These are phyloP conservation scores for Leptographium lundbergii DNA, from an alignment of 2,329 filamentous ascomycete species.

Conservation along the genomic window DNA sequence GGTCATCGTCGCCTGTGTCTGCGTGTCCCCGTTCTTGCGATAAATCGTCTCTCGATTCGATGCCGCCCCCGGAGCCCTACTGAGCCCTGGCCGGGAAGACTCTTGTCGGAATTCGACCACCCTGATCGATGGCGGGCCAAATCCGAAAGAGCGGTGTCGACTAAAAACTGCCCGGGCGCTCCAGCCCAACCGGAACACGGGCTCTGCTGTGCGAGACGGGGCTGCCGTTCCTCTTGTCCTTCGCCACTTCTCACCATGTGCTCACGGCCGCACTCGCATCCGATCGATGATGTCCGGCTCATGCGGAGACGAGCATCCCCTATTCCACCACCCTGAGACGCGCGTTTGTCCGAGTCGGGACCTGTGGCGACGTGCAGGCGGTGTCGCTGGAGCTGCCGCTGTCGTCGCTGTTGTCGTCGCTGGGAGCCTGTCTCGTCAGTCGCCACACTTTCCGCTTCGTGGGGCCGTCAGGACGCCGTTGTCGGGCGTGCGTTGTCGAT, in stretches of 20 bases:
- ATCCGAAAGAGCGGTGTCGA: neutral
- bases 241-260: neutral
- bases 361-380: neutral
- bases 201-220: neutral
- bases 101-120: neutral
- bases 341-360: neutral
- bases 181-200: neutral
- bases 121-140: too few relatives aligned
- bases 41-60: neutral
- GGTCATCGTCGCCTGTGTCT: conserved; percentile 27
- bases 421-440: neutral
- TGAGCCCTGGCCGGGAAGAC: neutral
- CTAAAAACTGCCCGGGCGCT: neutral
- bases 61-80: neutral
- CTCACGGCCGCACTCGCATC: neutral
- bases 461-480: neutral
- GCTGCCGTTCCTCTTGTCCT: neutral
- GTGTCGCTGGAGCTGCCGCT: neutral
- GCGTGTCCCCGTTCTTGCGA: neutral
- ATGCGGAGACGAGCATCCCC: neutral
- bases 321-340: neutral
- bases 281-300: neutral
- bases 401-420: neutral
- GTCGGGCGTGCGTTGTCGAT: neutral
- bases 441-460: neutral